A percentile compares a stretch with the other conserved stretches of the same genome.
phyloP scores from a whole-genome alignment of 2,329 filamentous ascomycete genomes.

The Fusarium sp. region DNA sequence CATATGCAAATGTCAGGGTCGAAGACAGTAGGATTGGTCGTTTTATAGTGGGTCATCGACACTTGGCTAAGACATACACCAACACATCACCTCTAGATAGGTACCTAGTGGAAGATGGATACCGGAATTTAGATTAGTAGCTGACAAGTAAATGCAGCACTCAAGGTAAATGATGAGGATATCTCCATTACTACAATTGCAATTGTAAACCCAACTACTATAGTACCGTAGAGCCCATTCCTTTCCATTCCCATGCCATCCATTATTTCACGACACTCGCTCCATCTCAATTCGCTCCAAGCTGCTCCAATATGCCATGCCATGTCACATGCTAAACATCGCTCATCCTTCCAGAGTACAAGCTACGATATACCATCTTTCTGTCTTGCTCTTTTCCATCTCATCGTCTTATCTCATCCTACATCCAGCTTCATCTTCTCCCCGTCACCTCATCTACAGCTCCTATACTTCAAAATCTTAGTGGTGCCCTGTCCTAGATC shows the following conservation, averaged over 20 bases:
- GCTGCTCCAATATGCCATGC: constrained; percentile 17
- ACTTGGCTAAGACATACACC: constrained; percentile 14
- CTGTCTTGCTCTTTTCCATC: constrained; percentile 20
- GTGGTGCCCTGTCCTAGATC: not conserved
- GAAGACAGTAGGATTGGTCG: constrained; percentile 22
- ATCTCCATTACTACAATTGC: constrained; percentile 13
- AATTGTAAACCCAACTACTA: constrained; percentile 11
- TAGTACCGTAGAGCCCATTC: constrained; percentile 4
- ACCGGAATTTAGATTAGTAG: too few relatives aligned
- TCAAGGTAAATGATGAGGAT: not conserved
- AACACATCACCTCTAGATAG: too few relatives aligned
- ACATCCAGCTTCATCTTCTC: constrained; percentile 18
- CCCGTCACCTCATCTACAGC: constrained; percentile 7
- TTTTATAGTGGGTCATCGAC: constrained; percentile 5
- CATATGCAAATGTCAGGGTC: constrained; percentile 32
- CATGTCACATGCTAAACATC: constrained; percentile 24
- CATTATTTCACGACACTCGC: constrained; percentile 24
- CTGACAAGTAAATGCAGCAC: too few relatives aligned
- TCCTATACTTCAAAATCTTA: constrained; percentile 5
- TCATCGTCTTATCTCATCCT: constrained; percentile 18
- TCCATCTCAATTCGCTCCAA: not conserved
- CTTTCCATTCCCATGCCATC: constrained; percentile 5
- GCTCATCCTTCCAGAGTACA: constrained; percentile 47
- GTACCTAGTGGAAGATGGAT: too few relatives aligned
- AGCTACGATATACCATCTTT: constrained; percentile 31